Base-by-base conservation (phyloP, 2,329 filamentous ascomycete species). In the Paramyrothecium sp. region DNA sequence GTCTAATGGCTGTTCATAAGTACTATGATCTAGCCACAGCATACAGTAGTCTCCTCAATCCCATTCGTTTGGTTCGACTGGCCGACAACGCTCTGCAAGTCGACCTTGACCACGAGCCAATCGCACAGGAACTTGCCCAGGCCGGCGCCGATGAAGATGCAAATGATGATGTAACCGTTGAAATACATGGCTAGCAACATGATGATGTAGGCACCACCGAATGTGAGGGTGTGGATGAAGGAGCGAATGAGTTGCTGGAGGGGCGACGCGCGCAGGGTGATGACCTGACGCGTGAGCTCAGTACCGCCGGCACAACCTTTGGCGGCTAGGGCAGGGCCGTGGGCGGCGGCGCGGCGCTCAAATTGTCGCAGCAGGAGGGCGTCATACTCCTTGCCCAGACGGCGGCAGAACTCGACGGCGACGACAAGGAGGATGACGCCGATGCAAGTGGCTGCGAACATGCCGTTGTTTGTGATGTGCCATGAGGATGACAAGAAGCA, bases 361-460 rank as follows among this genome's bases (percentile, higher is more conserved):
- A 73, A 81, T 59, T 81, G 79, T 19, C 82, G 81, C 49, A 87
- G 69, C 21, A 91, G 78, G 60, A 83, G 83, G 30, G 81, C 79
- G 69, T 94, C 90, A 70, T 89, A 92, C 70, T 92, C 89, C 60
- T 87, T 86, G 60, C 83, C 81, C 20, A 83, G 64, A n/a, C 90
- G 87, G 23, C 90, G 89, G 22, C 92, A 79, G 59, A 87, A 78
- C 68, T 95, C 90, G 62, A 95, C 86, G 3, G 77, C 68, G 49
- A 93, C 80, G 59, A 90, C 89, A 34, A 95, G 85, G 4, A 88
- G 76, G 54, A 91, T 78, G 19, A 91, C 86, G 58, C 89, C 90
- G 65, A 95, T 87, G 74, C 91, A 94, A 44, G 87, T 89, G 33
- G 88, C 90, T 34, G 88, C 90, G 71, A 95, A 93, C 81, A 89